Percentiles rank a stretch among this genome's conserved stretches.
phyloP scores from a whole-genome alignment of 1,139 yeast genomes.

The Candida dubliniensis region DNA sequence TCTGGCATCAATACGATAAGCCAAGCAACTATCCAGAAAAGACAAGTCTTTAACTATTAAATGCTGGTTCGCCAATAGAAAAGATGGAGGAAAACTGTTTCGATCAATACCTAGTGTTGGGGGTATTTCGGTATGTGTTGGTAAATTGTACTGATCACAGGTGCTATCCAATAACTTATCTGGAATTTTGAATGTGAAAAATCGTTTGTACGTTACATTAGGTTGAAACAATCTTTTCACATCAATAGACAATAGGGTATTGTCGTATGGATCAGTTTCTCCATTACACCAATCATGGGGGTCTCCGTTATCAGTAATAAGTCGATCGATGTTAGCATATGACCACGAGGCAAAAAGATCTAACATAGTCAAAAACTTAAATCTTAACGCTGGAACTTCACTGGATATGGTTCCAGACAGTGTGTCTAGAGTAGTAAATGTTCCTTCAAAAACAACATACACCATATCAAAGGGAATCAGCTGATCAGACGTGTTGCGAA shows the following conservation, averaged over 20 bases:
- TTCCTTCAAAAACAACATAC: conserved; percentile 41
- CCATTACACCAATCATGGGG: conserved; percentile 54
- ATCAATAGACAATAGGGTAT: conserved; percentile 38
- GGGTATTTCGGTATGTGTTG: conserved; percentile 38
- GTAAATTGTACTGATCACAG: conserved; percentile 38
- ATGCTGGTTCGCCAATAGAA: conserved; percentile 23
- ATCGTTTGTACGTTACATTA: conserved; percentile 41
- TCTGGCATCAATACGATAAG: conserved; percentile 43
- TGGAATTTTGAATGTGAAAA: conserved; percentile 43
- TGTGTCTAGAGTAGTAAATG: conserved; percentile 28
- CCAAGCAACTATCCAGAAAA: conserved; percentile 39
- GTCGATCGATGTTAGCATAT: conserved; percentile 45
- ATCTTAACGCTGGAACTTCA: conserved; percentile 29
- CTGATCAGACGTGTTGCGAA: conserved; percentile 29
- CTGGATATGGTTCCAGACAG: conserved; percentile 29
- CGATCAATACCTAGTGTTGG: conserved; percentile 40
- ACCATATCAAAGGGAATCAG: conserved; percentile 45
- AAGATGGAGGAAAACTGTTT: conserved; percentile 22
- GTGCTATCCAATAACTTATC: conserved; percentile 43
- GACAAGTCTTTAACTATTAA: conserved; percentile 32
- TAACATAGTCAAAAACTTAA: conserved; percentile 43
- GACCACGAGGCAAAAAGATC: conserved; percentile 51
- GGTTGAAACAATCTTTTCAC: conserved; percentile 42
- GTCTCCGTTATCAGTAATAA: conserved; percentile 47
- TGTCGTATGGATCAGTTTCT: conserved; percentile 46